Base-by-base conservation (phyloP, 257 asterid species). In the Lycium ferocissimum region DNA sequence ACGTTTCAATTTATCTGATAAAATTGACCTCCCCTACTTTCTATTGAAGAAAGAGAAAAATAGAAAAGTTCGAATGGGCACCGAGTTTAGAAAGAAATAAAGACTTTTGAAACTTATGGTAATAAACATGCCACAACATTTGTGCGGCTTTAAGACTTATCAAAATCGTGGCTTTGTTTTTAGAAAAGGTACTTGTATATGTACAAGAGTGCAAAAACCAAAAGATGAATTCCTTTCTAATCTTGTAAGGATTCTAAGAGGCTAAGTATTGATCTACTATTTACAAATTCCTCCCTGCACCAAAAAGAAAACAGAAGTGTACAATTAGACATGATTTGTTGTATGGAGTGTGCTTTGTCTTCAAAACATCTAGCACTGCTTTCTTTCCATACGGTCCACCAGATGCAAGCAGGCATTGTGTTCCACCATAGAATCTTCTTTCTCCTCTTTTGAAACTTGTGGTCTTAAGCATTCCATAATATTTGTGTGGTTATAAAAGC, bases 191-290 rank as follows among this genome's bases (percentile, higher is more conserved):
- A 43, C 15, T 9, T 49, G 56, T 9, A 49, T 38, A 38, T 15
- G 78, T 70, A 70, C 78, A 70, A 15, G 78, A 17, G 78, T 7
- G 78, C 7, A 70, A 70, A 38, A 70, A 38, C n/a, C 17, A 38
- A 38, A 17, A 17, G 33, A 70, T 17, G 78, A 70, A 70, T 70
- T 53, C 14, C 78, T 38, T 70, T 20, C 54, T 70, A 38, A 38
- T 38, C 53, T 38, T 4, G 33, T 38, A 38, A 70, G 51, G 78
- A 70, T 70, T 38, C 26, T 8, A 38, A 70, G 62, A 8, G 54
- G 54, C 54, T 38, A 38, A 70, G 78, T 70, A 38, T 7, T 70
- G 78, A 70, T 70, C 53, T 38, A 70, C 54, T 56, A 38, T 38
- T 38, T 70, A 70, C 15, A 7, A 70, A 38, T 38, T 70, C 78